A percentile compares a stretch with the other conserved stretches of the same genome.
Evolutionary conservation across 352 stramenopile genomes (phyloP).

Genomic region (Pythium periplocum): DNA sequence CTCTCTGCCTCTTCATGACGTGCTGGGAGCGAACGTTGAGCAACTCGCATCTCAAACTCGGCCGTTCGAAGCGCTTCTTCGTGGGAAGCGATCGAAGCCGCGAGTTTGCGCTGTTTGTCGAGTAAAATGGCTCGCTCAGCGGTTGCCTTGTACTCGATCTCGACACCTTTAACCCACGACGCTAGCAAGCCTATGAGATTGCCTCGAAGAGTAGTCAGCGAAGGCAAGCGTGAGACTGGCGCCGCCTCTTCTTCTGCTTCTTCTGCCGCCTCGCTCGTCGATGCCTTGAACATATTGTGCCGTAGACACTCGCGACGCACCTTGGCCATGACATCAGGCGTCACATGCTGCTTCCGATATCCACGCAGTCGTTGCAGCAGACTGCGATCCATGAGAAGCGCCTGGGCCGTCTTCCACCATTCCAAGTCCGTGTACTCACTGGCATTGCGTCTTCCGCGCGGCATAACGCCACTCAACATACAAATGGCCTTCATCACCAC

Average conservation of each 20-base stretch:
- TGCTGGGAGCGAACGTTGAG: constrained; percentile 50
- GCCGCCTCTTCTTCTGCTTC: constrained; percentile 2
- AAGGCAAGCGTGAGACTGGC: constrained; percentile 13
- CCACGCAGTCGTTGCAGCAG: constrained; percentile 50
- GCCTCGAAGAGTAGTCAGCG: constrained; percentile 28
- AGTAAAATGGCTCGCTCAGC: constrained; percentile 44
- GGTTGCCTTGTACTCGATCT: constrained; percentile 68
- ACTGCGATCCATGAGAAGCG: constrained; percentile 73
- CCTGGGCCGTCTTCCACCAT: constrained; percentile 78
- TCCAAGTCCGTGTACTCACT: constrained; percentile 70
- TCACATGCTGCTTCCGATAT: constrained; percentile 43
- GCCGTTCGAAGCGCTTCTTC: constrained; percentile 33
- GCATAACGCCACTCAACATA: constrained; percentile 55
- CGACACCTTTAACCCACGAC: constrained; percentile 68
- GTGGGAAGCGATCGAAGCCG: constrained; percentile 25
- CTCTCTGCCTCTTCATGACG: constrained; percentile 57
- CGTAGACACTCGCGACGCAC: constrained; percentile 66
- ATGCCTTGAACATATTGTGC: constrained; percentile 33
- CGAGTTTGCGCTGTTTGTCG: constrained; percentile 49
- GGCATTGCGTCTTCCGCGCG: constrained; percentile 42
- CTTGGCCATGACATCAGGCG: constrained; percentile 71
- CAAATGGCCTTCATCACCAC: constrained; percentile 75
- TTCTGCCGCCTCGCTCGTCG: constrained; percentile 15
- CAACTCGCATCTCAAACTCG: constrained; percentile 58
- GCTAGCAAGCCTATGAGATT: constrained; percentile 51